Percentiles rank a stretch among this genome's conserved stretches.
These are phyloP conservation scores for Lathyrus sativus DNA, from an alignment of 306 rosid genomes.

Conservation along the genomic window DNA sequence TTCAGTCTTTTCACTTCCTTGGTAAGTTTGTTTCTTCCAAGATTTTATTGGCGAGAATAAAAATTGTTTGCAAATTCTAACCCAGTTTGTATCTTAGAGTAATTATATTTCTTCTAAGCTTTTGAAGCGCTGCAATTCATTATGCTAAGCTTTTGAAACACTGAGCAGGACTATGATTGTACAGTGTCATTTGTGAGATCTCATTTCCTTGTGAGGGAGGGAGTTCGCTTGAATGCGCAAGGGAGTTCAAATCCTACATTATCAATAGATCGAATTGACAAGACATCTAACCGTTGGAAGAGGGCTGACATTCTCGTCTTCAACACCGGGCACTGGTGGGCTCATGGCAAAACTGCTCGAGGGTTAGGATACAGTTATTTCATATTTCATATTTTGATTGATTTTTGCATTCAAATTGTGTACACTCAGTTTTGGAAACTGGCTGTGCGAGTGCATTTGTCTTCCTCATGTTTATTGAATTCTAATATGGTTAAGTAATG, in stretches of 20 bases:
- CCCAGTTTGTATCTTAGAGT: too few species aligned
- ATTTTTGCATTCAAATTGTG: slow-evolving; percentile 29
- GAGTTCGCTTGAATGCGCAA: slow-evolving; percentile 63
- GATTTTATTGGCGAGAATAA: slow-evolving; percentile 21
- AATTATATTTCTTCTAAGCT: slow-evolving; percentile 5
- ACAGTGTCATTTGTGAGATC: slow-evolving; percentile 90
- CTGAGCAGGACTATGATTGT: slow-evolving; percentile 78
- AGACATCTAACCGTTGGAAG: slow-evolving; percentile 79
- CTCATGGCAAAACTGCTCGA: slow-evolving; percentile 97
- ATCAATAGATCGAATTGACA: slow-evolving; percentile 88
- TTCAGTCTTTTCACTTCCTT: background rate
- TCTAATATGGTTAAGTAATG: slow-evolving; percentile 2
- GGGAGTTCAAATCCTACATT: slow-evolving; percentile 88
- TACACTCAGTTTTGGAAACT: slow-evolving; percentile 19
- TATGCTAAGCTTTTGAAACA: slow-evolving; percentile 47
- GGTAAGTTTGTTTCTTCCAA: slow-evolving; percentile 25
- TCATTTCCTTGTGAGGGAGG: slow-evolving; percentile 94
- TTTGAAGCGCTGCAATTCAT: slow-evolving; percentile 20
- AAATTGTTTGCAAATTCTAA: slow-evolving; percentile 2
- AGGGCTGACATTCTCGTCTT: slow-evolving; percentile 91
- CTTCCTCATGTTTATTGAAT: slow-evolving; percentile 21
- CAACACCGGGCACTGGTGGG: slow-evolving; percentile 99
- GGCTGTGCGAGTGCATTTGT: slow-evolving; percentile 17
- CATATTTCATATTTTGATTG: slow-evolving; percentile 25
- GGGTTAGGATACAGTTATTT: slow-evolving; percentile 64